A percentile compares a stretch with the other conserved stretches of the same genome.
phyloP scores from a whole-genome alignment of 2,329 filamentous ascomycete species.

The Fusarium siculi region DNA sequence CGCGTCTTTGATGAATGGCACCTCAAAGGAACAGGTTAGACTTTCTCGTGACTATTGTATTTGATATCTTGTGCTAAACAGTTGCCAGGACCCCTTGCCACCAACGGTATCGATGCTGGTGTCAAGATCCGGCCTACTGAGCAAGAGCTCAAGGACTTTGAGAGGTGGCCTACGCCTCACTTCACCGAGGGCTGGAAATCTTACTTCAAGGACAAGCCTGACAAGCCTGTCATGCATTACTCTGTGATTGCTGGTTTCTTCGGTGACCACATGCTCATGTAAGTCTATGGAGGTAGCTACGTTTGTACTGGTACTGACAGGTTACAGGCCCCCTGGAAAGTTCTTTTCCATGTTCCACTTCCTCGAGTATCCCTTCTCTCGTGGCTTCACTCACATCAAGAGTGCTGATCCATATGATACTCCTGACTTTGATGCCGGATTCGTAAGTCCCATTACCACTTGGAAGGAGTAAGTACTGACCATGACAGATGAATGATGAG shows the following conservation, averaged over 20 bases:
- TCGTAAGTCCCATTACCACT: conserved; percentile 50
- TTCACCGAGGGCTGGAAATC: conserved; percentile 81
- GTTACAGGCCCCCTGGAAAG: conserved; percentile 75
- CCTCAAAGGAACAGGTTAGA: conserved; percentile 68
- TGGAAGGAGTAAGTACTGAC: too few relatives aligned
- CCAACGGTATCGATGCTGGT: conserved; percentile 83
- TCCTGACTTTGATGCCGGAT: conserved; percentile 82
- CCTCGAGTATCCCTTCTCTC: conserved; percentile 80
- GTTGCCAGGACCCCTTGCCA: conserved; percentile 68
- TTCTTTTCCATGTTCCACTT: conserved; percentile 90
- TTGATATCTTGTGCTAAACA: too few relatives aligned
- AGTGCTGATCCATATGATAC: conserved; percentile 78
- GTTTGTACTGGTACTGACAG: neutral
- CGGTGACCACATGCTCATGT: conserved; percentile 70
- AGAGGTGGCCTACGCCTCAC: conserved; percentile 77
- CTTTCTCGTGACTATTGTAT: too few relatives aligned
- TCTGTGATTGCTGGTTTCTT: conserved; percentile 77
- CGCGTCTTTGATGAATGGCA: conserved; percentile 81
- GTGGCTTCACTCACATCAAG: conserved; percentile 76
- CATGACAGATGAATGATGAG: conserved; percentile 76
- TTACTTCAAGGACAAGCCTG: conserved; percentile 86
- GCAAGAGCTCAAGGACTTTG: conserved; percentile 74
- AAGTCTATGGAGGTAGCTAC: conserved; percentile 11
- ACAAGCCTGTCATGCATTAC: conserved; percentile 91
- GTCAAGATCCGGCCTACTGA: conserved; percentile 80